These are phyloP conservation scores for Volvox africanus DNA, from an alignment of 139 green algal species.

Conservation along the genomic window DNA sequence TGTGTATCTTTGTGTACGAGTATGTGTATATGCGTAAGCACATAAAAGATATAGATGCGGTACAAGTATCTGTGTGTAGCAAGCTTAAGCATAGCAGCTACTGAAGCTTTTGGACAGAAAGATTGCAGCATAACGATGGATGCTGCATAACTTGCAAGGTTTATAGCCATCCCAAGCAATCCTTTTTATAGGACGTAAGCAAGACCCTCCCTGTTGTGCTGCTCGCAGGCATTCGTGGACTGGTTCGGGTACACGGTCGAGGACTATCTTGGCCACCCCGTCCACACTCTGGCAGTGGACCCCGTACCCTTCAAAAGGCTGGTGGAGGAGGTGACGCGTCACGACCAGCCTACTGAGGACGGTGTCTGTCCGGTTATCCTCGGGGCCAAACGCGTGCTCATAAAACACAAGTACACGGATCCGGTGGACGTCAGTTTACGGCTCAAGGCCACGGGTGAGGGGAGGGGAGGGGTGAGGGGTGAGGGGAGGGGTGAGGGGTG, in stretches of 20 bases:
- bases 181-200: no score
- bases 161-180: no score
- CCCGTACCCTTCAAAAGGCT: conserved; percentile 36
- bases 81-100: no score
- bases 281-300: conserved; percentile 42
- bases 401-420: conserved; percentile 62
- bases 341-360: conserved; percentile 35
- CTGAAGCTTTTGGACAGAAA: no score
- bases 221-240: conserved; percentile 58
- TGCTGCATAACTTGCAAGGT: no score
- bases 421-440: conserved; percentile 55
- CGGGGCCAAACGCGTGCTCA: conserved; percentile 11
- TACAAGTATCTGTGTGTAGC: no score
- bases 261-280: conserved; percentile 35
- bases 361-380: conserved; percentile 7
- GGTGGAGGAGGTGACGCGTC: conserved; percentile 32
- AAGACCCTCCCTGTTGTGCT: no score
- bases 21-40: no score
- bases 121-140: no score
- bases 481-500: neutral
- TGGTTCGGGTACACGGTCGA: conserved; percentile 48
- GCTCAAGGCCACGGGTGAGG: conserved; percentile 30
- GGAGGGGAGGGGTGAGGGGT: neutral
- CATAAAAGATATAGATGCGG: no score
- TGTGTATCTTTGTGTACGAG: no score